phyloP scores from a whole-genome alignment of 2,329 filamentous ascomycete species.

The Verruconis gallopava region DNA sequence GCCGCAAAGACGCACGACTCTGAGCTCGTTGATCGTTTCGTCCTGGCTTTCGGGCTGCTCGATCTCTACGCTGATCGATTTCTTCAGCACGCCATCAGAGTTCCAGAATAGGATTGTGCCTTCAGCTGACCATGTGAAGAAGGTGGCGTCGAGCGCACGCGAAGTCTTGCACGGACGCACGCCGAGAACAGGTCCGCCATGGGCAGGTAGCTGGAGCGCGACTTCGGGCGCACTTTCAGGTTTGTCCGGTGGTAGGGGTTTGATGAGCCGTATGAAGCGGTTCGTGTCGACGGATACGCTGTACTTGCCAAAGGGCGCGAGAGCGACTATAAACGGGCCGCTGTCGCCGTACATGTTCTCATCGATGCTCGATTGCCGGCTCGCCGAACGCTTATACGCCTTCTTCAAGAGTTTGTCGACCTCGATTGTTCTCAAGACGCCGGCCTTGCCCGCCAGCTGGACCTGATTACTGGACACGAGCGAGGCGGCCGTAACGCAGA shows the following conservation, averaged over 20 bases:
- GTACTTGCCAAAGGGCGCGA: constrained; percentile 11
- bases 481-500: constrained; percentile 54
- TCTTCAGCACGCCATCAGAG: constrained; percentile 53
- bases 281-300: constrained; percentile 53
- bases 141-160: constrained; percentile 53
- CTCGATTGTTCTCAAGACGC: constrained; percentile 33
- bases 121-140: constrained; percentile 78
- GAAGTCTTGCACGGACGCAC: constrained; percentile 51
- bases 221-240: constrained; percentile 19
- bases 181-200: constrained; percentile 52
- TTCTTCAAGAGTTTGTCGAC: constrained; percentile 20
- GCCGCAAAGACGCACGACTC: constrained; percentile 44
- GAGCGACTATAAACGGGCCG: constrained; percentile 10
- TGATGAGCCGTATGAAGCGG: constrained; percentile 53
- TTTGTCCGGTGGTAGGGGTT: constrained; percentile 33
- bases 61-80: constrained; percentile 52
- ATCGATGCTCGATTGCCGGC: neutral
- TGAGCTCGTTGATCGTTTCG: constrained; percentile 44
- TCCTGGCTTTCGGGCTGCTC: constrained; percentile 43
- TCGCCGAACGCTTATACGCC: neutral
- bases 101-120: constrained; percentile 79
- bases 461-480: constrained; percentile 44
- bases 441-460: constrained; percentile 56
- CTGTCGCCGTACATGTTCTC: neutral
- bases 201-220: constrained; percentile 38